These are phyloP conservation scores for Ophiostoma piceae DNA, from an alignment of 2,329 filamentous ascomycete species.

Conservation along the genomic window DNA sequence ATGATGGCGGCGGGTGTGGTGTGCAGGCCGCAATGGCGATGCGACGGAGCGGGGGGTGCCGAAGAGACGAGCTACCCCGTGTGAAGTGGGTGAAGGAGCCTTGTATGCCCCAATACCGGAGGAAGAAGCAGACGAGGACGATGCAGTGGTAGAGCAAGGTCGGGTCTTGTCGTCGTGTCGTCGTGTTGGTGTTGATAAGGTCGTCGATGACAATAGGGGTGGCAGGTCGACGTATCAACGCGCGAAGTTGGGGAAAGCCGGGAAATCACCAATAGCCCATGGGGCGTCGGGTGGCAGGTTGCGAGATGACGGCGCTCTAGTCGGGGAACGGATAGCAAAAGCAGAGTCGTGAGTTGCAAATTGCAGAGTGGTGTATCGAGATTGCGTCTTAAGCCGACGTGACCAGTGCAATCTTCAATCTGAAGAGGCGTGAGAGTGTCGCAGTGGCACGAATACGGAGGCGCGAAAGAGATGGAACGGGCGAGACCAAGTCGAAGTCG, in stretches of 20 bases:
- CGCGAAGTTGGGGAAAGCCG: constrained; percentile 19
- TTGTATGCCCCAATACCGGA: background rate
- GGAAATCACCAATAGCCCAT: constrained; percentile 2
- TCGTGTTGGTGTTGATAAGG: background rate
- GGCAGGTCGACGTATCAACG: background rate
- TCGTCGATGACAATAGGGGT: background rate
- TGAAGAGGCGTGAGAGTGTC: background rate
- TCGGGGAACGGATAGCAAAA: background rate
- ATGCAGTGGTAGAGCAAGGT: background rate
- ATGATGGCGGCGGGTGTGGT: constrained; percentile 23
- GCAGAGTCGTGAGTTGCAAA: background rate
- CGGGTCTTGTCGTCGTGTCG: background rate
- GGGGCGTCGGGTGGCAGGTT: background rate
- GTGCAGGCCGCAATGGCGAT: background rate
- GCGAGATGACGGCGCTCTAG: background rate
- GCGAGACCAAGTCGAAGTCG: background rate
- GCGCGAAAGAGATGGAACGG: background rate
- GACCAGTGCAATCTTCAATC: background rate
- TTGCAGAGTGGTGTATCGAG: background rate
- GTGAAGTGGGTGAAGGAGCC: background rate
- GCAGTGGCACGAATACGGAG: background rate
- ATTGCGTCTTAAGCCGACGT: background rate
- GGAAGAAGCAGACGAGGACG: background rate
- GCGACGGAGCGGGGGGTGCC: background rate
- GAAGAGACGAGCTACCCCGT: constrained; percentile 8